Evolutionary conservation across 169 alveolate species (phyloP), one percentile per base, ranked within the genome.

Genomic region (Plasmodium coatneyi): DNA sequence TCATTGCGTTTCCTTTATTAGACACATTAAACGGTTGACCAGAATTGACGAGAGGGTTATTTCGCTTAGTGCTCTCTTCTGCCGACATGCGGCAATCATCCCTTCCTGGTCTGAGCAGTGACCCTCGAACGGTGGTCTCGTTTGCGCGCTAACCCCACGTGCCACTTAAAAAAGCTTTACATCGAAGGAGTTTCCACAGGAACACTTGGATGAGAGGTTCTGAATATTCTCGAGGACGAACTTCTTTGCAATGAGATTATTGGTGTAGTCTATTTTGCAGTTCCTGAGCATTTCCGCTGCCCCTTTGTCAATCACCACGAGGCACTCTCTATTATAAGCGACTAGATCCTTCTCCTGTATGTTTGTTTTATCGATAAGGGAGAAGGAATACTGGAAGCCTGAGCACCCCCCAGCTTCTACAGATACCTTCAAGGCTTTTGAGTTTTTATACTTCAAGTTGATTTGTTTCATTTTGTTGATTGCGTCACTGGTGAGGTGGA

Each of bases 331-430:
- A 49, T 93, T 95, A 80, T 89, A 76, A 43, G 92, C 96, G 56
- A 91, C 92, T 49, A 94, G 54, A 36, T 93, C 92, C 70, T 93
- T 92, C 80, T 79, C 83, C 46, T 60, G 60, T 70, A 80, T 94
- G 25, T 94, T 41, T 34, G 70, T 56, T 76, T 92, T 81, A 30
- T 96, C 95, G 22, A 89, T 94, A 34, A 96, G 80, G 41, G 94
- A 80, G 71, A 96, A 96, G 41, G 94, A 84, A 30, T 96, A 96
- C 83, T 96, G 97, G 90, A 96, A 96, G 2, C 97, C 97, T 19
- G 97, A 96, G 71, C 97, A 96, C 10, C 97, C 97, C 9, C 97
- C 97, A 36, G 97, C 97, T 49, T 96, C 93, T 5, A 96, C 96
- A 19, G 86, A 83, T 12, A 96, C 79, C 39, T 91, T 92, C 60